Evolutionary conservation across 352 stramenopile species (phyloP), one percentile per base, ranked within the genome.

Genomic region (Globisporangium uncinulatum): DNA sequence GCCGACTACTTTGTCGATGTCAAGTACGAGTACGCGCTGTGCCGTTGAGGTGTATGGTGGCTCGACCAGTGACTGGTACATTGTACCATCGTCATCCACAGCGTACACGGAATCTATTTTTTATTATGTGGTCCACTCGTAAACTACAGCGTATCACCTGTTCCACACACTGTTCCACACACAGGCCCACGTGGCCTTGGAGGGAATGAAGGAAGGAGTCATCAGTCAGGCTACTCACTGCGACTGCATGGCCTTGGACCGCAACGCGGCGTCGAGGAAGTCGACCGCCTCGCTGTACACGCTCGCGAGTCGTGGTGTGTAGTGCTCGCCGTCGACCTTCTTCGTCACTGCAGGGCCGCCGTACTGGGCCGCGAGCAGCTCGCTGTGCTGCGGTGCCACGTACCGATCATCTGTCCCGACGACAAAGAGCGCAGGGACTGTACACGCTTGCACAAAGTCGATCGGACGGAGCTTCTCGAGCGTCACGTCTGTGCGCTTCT

Each of bases 401-500:
- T 94, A 93, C 17, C 71, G 65, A 61, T 95, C 86, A 46, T 75
- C 62, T 15, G 67, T 66, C 7, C 82, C 86, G 13, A 74, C 60
- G 11, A 95, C 63, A 44, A 94, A 85, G 15, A 93, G 70, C 21
- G 83, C 83, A 15, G 86, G 86, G 11, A 87, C 74, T 19, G 72
- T 75, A 61, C 83, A 94, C n/a, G 73, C 65, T 13, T 65, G 51
- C 7, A 87, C 86, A 56, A 87, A 88, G 31, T 91, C 79, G 44
- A 93, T 63, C 15, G 86, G 86, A 10, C 74, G 69, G 24, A 95
- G 67, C 21, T 79, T 48, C 2, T 86, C 72, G 17, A 94, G 57
- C 46, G 89, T 78, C 39, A 95, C 79, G 11, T 85, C 83, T 1
- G 83, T 76, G 48, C 81, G 76, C 56, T 91, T 89, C 66, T 77